These are phyloP conservation scores for Delitschia confertaspora DNA, from an alignment of 495 filamentous ascomycete species.

Conservation along the genomic window DNA sequence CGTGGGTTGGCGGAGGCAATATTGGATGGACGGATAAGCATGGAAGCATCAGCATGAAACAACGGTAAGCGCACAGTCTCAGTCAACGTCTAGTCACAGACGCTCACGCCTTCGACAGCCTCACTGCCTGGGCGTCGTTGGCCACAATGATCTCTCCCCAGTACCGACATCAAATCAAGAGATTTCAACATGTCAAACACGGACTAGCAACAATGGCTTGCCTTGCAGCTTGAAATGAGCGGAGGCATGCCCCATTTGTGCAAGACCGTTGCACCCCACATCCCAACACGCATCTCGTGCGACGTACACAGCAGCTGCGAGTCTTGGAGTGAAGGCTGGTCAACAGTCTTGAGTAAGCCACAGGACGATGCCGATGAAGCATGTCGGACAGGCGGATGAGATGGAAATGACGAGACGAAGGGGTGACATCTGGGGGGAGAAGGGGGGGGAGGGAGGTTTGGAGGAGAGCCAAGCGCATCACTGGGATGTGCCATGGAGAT, in stretches of 20 bases:
- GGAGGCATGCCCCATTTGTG: constrained; percentile 6
- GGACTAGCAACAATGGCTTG: constrained; percentile 11
- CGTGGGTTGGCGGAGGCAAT: too few relatives aligned
- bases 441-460: not conserved
- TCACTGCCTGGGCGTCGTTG: too few relatives aligned
- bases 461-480: not conserved
- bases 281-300: constrained; percentile 14
- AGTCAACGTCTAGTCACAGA: too few relatives aligned
- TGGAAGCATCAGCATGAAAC: too few relatives aligned
- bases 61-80: too few relatives aligned
- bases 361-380: not conserved
- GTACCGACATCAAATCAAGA: not conserved
- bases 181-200: not conserved
- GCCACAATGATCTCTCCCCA: too few relatives aligned
- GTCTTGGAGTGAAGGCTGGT: too few relatives aligned
- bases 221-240: constrained; percentile 8
- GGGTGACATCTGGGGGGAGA: not conserved
- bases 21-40: too few relatives aligned
- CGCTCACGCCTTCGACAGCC: too few relatives aligned
- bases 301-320: too few relatives aligned
- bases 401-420: not conserved
- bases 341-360: too few relatives aligned
- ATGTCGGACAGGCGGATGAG: not conserved
- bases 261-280: constrained; percentile 16
- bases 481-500: not conserved